A percentile compares a stretch with the other conserved stretches of the same genome.
These are phyloP conservation scores for Cicer chorassanicum DNA, from an alignment of 306 rosid species.

Conservation along the genomic window DNA sequence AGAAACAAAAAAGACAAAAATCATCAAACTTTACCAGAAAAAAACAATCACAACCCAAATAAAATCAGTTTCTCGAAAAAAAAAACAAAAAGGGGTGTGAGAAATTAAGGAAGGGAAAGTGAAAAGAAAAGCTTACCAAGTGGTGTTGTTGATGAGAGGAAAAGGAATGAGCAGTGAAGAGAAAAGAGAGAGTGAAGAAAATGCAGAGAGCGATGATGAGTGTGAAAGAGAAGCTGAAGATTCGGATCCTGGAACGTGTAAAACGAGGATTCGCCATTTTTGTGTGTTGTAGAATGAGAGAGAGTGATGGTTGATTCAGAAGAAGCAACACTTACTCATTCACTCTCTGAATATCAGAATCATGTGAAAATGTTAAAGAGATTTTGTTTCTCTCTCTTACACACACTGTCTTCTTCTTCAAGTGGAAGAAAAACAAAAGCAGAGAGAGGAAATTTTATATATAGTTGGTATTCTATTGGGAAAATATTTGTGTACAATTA, in stretches of 20 bases:
- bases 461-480: too few relatives aligned
- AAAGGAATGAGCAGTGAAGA: conserved; percentile 56
- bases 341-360: neutral
- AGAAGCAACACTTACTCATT: conserved; percentile 31
- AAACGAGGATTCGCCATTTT: conserved; percentile 47
- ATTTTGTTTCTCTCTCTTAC: conserved; percentile 18
- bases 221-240: conserved; percentile 51
- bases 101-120: neutral
- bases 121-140: conserved; percentile 51
- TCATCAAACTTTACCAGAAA: neutral
- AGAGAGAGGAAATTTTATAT: conserved; percentile 6
- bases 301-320: conserved; percentile 36
- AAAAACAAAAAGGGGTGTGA: conserved; percentile 4
- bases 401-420: neutral
- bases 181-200: conserved; percentile 59
- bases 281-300: conserved; percentile 16
- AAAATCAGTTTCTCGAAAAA: conserved; percentile 9
- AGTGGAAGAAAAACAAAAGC: neutral
- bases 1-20: conserved; percentile 20
- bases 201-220: conserved; percentile 52
- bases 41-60: neutral
- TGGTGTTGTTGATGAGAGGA: conserved; percentile 48
- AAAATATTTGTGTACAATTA: too few relatives aligned
- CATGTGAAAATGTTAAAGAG: neutral
- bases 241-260: conserved; percentile 46